A percentile compares a stretch with the other conserved stretches of the same genome.
These are phyloP conservation scores for Lactarius deliciosus DNA, from an alignment of 768 basidiomycete species.

Conservation along the genomic window DNA sequence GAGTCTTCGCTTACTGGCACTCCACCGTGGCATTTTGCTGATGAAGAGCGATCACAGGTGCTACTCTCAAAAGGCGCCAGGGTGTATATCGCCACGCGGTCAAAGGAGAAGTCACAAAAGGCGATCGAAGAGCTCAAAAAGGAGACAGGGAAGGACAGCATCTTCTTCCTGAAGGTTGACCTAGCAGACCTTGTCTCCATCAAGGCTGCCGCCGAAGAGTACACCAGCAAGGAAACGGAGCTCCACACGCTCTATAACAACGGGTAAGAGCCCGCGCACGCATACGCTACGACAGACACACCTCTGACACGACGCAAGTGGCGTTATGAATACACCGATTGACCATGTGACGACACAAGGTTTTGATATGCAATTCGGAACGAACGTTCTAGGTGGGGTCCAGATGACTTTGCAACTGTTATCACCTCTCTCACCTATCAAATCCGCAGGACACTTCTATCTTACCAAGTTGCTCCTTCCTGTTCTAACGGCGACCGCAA, in stretches of 20 bases:
- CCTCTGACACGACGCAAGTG: slow-evolving; percentile 1
- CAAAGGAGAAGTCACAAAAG: not conserved
- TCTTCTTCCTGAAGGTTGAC: slow-evolving; percentile 23
- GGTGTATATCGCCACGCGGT: slow-evolving; percentile 26
- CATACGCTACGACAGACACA: not conserved
- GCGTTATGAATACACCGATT: slow-evolving; percentile 19
- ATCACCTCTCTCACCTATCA: not conserved
- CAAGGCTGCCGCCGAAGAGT: slow-evolving; percentile 11
- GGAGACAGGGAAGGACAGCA: slow-evolving; percentile 17
- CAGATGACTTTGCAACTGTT: no score
- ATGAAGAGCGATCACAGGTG: slow-evolving; percentile 7
- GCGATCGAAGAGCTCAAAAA: slow-evolving; percentile 18
- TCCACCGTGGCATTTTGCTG: not conserved
- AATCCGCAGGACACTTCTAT: slow-evolving; percentile 28
- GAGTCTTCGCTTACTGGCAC: not conserved
- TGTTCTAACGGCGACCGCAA: slow-evolving; percentile 28
- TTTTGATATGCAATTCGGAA: slow-evolving; percentile 31
- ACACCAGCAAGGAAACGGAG: slow-evolving; percentile 17
- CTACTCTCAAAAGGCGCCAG: slow-evolving; percentile 24
- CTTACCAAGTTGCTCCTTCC: slow-evolving; percentile 34
- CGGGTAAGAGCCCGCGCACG: not conserved
- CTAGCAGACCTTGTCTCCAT: slow-evolving; percentile 2
- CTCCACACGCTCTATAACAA: slow-evolving; percentile 18
- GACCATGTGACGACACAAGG: slow-evolving; percentile 25
- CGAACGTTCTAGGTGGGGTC: slow-evolving; percentile 27